These are phyloP conservation scores for Penicillium flavigenum DNA, from an alignment of 495 filamentous ascomycete species.

Conservation along the genomic window DNA sequence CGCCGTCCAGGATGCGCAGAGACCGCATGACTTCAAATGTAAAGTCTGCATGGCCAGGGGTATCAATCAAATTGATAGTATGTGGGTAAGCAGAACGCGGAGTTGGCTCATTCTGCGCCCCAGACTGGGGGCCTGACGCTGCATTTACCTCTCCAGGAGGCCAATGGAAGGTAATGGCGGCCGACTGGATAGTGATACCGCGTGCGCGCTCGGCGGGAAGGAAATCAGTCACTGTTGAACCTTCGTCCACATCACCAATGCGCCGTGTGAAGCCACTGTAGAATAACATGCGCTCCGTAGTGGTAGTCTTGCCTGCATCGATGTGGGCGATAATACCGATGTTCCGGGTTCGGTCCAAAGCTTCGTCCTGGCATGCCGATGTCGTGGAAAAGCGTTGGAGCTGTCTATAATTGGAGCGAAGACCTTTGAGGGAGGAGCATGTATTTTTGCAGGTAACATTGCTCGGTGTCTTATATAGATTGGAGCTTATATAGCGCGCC, in stretches of 20 bases:
- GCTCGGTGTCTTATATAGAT: slow-evolving; percentile 19
- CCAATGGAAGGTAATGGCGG: slow-evolving; percentile 95
- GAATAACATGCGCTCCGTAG: slow-evolving; percentile 98
- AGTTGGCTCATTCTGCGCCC: slow-evolving; percentile 24
- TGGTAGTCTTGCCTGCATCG: slow-evolving; percentile 98
- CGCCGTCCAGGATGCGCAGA: slow-evolving; percentile 88
- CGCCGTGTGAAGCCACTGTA: slow-evolving; percentile 87
- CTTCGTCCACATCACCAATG: slow-evolving; percentile 96
- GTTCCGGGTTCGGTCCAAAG: slow-evolving; percentile 70
- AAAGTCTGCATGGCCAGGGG: slow-evolving; percentile 96
- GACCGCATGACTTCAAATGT: slow-evolving; percentile 96
- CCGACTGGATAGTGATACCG: slow-evolving; percentile 97
- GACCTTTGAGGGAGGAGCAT: slow-evolving; percentile 9
- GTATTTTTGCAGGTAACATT: slow-evolving; percentile 15
- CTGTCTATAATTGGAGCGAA: slow-evolving; percentile 7
- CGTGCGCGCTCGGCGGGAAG: slow-evolving; percentile 89
- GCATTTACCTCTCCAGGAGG: slow-evolving; percentile 48
- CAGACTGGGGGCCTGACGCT: slow-evolving; percentile 7
- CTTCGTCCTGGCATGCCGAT: slow-evolving; percentile 25
- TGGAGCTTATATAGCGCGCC: slow-evolving; percentile 27
- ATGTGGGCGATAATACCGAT: slow-evolving; percentile 99
- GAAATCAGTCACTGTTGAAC: slow-evolving; percentile 97
- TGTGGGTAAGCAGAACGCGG: slow-evolving; percentile 51
- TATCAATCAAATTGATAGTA: slow-evolving; percentile 93
- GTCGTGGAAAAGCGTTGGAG: slow-evolving; percentile 32